phyloP scores from a whole-genome alignment of 2,329 filamentous ascomycete species.

The Fusarium sp. region DNA sequence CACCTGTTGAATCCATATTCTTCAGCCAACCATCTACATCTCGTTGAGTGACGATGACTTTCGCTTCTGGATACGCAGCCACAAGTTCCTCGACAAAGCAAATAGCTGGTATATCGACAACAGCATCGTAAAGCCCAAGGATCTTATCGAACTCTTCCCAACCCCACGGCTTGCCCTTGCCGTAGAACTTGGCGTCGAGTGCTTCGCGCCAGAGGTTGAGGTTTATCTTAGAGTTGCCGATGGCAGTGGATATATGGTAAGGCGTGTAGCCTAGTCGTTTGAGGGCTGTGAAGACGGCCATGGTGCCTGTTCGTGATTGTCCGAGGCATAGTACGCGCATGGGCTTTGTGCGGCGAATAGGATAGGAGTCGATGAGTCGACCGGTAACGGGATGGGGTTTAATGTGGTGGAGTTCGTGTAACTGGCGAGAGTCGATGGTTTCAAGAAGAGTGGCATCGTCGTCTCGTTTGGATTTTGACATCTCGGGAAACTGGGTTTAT shows the following conservation, averaged over 20 bases:
- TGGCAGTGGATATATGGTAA: slow-evolving; percentile 28
- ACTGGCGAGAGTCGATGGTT: slow-evolving; percentile 2
- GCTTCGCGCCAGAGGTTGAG: slow-evolving; percentile 37
- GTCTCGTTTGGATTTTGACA: neutral
- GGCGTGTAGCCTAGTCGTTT: slow-evolving; percentile 30
- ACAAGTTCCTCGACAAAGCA: slow-evolving; percentile 39
- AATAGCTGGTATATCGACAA: slow-evolving; percentile 28
- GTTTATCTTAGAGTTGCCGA: slow-evolving; percentile 22
- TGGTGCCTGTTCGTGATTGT: slow-evolving; percentile 29
- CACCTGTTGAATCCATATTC: slow-evolving; percentile 32
- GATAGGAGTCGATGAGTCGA: slow-evolving; percentile 36
- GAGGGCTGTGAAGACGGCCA: slow-evolving; percentile 19
- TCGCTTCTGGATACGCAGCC: slow-evolving; percentile 34
- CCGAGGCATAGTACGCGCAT: slow-evolving; percentile 38
- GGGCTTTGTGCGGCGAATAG: slow-evolving; percentile 24
- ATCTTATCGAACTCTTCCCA: slow-evolving; percentile 38
- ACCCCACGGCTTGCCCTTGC: slow-evolving; percentile 30
- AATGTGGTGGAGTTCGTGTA: slow-evolving; percentile 21
- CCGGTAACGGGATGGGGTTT: slow-evolving; percentile 32
- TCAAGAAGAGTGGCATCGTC: slow-evolving; percentile 2
- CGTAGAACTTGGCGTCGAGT: slow-evolving; percentile 37
- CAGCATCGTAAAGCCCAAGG: slow-evolving; percentile 26
- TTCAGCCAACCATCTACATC: slow-evolving; percentile 32
- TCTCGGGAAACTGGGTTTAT: neutral
- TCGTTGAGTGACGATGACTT: slow-evolving; percentile 26